Evolutionary conservation across 441 rosid species (phyloP).

Genomic region (Pelargonium fulgidum): DNA sequence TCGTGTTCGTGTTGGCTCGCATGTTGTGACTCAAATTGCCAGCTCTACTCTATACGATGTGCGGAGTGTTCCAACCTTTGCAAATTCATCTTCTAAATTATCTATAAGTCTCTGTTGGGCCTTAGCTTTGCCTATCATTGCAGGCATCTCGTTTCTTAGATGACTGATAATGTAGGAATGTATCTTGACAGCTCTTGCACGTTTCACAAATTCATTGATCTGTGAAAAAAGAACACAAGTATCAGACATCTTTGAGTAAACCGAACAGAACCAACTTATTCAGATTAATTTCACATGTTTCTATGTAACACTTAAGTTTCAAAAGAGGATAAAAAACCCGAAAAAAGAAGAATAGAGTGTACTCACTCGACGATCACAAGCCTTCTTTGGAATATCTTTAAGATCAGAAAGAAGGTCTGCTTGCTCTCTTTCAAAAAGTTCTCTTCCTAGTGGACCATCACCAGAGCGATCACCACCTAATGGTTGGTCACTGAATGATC

Average conservation of each 20-base stretch:
- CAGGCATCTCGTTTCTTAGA: conserved; percentile 90
- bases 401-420: conserved; percentile 83
- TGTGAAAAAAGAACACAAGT: conserved; percentile 26
- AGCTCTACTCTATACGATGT: too few relatives aligned
- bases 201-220: conserved; percentile 94
- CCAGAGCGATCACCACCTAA: conserved; percentile 61
- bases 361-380: conserved; percentile 95
- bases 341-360: neutral
- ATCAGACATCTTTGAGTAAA: neutral
- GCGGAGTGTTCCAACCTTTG: conserved; percentile 48
- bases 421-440: conserved; percentile 91
- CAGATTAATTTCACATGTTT: neutral
- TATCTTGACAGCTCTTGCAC: conserved; percentile 93
- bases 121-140: conserved; percentile 89
- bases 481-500: conserved; percentile 91
- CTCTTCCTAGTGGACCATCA: conserved; percentile 82
- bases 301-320: neutral
- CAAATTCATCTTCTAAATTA: conserved; percentile 66
- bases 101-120: conserved; percentile 74
- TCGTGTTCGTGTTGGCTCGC: too few relatives aligned
- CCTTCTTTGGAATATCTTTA: conserved; percentile 92
- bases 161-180: conserved; percentile 89
- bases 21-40: too few relatives aligned
- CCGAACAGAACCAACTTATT: neutral
- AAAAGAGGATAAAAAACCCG: neutral